phyloP scores from a whole-genome alignment of 2,329 filamentous ascomycete species.

The Neonectria ditissima region DNA sequence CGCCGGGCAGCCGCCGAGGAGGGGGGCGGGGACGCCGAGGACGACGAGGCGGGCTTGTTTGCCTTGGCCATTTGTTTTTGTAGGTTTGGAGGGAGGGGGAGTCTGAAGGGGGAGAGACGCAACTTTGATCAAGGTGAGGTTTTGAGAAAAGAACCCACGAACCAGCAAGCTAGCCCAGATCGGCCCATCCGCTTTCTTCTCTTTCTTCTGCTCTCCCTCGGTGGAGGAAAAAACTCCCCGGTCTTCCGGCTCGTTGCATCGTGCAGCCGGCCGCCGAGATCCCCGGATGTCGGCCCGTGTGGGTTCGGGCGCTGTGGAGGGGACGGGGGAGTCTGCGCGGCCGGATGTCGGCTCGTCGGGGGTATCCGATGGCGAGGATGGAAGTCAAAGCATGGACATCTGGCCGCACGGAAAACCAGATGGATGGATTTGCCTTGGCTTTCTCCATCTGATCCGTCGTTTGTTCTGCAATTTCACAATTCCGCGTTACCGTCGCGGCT shows the following conservation, averaged over 20 bases:
- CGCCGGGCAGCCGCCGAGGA: constrained; percentile 33
- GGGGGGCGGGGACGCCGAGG: constrained; percentile 1
- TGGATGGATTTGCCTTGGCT: neutral
- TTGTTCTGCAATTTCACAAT: neutral
- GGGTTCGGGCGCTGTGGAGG: constrained; percentile 14
- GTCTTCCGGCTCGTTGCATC: constrained; percentile 1
- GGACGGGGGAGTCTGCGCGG: constrained; percentile 1
- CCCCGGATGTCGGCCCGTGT: constrained; percentile 23
- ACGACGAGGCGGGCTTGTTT: constrained; percentile 3
- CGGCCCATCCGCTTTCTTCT: no score
- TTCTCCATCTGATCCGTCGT: neutral
- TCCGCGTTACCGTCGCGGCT: constrained; percentile 5
- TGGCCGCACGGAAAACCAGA: neutral
- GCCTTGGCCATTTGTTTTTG: constrained; percentile 16
- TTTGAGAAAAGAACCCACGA: no score
- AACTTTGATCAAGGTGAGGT: neutral
- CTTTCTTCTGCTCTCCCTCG: no score
- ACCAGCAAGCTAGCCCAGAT: no score
- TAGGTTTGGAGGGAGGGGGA: neutral
- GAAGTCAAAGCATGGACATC: neutral
- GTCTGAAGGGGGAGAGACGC: neutral
- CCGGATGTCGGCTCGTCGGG: constrained; percentile 29
- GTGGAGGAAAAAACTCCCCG: no score
- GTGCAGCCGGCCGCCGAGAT: constrained; percentile 6
- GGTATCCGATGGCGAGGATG: neutral